Conservation (phyloP, 176 grass and related monocot species). For the Oryza officinalis region DNA sequence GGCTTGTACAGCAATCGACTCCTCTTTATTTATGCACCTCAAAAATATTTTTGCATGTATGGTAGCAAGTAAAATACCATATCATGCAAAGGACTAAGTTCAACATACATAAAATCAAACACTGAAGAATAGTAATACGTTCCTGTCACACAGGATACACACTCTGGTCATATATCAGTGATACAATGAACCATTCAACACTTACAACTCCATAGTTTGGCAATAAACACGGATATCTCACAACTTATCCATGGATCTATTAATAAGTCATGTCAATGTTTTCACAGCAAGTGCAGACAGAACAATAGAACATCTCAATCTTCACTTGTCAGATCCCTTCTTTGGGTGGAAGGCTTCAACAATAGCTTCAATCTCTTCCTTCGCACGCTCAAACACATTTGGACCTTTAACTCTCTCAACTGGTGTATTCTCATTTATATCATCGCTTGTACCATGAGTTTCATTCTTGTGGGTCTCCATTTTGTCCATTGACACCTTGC, state of each 20-base stretch:
- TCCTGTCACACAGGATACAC: neutral
- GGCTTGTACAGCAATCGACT: neutral
- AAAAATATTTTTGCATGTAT: neutral
- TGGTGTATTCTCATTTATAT: conserved; percentile 61
- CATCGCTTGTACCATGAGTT: conserved; percentile 67
- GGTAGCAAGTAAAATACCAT: neutral
- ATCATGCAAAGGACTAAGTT: neutral
- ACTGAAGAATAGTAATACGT: neutral
- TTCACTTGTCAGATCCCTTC: conserved; percentile 48
- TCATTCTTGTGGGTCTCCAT: conserved; percentile 59
- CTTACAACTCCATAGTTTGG: neutral
- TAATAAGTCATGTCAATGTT: neutral
- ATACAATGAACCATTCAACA: conserved; percentile 1
- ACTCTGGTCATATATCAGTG: neutral
- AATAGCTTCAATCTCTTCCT: conserved; percentile 82
- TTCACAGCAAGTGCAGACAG: neutral
- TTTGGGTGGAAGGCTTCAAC: conserved; percentile 61
- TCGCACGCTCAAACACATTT: conserved; percentile 69
- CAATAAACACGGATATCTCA: neutral
- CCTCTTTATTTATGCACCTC: neutral
- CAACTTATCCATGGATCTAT: too few species aligned
- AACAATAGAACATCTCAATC: neutral
- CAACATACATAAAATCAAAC: neutral
- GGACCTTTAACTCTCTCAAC: conserved; percentile 67
- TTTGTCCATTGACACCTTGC: conserved; percentile 30